phyloP scores from a whole-genome alignment of 2,329 filamentous ascomycete species.

The Alternaria gaisen region DNA sequence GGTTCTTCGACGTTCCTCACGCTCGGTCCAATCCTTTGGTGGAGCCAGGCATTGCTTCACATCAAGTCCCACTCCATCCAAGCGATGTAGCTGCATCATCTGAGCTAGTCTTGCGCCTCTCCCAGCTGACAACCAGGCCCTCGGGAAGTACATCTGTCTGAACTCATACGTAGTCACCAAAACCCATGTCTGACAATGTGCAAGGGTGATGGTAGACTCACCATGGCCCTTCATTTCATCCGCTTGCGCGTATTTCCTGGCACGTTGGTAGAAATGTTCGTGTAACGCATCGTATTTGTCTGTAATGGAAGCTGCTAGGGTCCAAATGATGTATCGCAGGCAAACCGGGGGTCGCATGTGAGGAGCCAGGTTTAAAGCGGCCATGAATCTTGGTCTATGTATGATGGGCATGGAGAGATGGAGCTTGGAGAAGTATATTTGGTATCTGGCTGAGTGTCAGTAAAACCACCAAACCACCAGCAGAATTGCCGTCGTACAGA shows the following conservation, averaged over 20 bases:
- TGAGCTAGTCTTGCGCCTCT: slow-evolving; percentile 80
- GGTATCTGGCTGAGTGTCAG: slow-evolving; percentile 64
- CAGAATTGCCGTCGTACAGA: slow-evolving; percentile 63
- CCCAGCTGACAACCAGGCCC: slow-evolving; percentile 93
- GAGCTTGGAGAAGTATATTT: slow-evolving; percentile 89
- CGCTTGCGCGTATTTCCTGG: slow-evolving; percentile 87
- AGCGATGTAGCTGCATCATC: slow-evolving; percentile 91
- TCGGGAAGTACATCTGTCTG: slow-evolving; percentile 96
- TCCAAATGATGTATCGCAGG: slow-evolving; percentile 95
- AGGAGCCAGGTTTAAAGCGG: slow-evolving; percentile 88
- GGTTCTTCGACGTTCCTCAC: slow-evolving; percentile 87
- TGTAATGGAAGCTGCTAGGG: slow-evolving; percentile 82
- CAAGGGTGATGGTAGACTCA: slow-evolving; percentile 84
- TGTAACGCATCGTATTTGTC: slow-evolving; percentile 83
- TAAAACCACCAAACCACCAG: neutral
- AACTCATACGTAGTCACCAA: slow-evolving; percentile 88
- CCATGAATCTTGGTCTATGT: slow-evolving; percentile 85
- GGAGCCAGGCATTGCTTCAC: slow-evolving; percentile 91
- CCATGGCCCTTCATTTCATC: slow-evolving; percentile 94
- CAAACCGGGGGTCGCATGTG: slow-evolving; percentile 86
- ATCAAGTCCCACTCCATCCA: slow-evolving; percentile 83
- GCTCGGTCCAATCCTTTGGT: slow-evolving; percentile 91
- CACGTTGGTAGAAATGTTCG: slow-evolving; percentile 87
- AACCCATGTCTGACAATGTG: slow-evolving; percentile 85
- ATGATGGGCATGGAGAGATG: slow-evolving; percentile 88